Evolutionary conservation across 257 asterid species (phyloP).

Genomic region (Solanum verrucosum): DNA sequence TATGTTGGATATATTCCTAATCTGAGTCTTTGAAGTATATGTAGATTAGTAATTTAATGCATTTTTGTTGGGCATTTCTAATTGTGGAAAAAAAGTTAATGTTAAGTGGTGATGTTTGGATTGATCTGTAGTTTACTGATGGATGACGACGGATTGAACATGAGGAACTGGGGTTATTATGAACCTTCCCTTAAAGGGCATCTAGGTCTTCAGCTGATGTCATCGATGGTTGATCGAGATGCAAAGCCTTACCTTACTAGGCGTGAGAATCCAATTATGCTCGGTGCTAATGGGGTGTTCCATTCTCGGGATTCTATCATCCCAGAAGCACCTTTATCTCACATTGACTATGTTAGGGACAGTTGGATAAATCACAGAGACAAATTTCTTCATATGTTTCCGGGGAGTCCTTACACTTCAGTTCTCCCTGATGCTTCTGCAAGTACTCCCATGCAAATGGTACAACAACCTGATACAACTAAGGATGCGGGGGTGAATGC

Average conservation of each 20-base stretch:
- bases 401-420: slow-evolving; percentile 42
- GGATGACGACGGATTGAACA: slow-evolving; percentile 77
- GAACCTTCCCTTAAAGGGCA: slow-evolving; percentile 64
- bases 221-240: slow-evolving; percentile 65
- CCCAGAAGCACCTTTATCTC: slow-evolving; percentile 46
- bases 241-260: slow-evolving; percentile 55
- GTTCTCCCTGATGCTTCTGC: slow-evolving; percentile 60
- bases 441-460: slow-evolving; percentile 56
- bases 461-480: slow-evolving; percentile 42
- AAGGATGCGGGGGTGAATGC: slow-evolving; percentile 25
- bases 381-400: slow-evolving; percentile 65
- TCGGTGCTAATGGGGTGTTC: slow-evolving; percentile 50
- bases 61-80: slow-evolving; percentile 1
- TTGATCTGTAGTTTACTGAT: slow-evolving; percentile 32
- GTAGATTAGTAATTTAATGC: slow-evolving; percentile 1
- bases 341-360: slow-evolving; percentile 74
- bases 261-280: slow-evolving; percentile 51
- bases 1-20: background rate
- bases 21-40: background rate
- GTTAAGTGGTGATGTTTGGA: slow-evolving; percentile 6
- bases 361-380: slow-evolving; percentile 81
- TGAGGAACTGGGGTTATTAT: slow-evolving; percentile 92
- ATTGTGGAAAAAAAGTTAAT: slow-evolving; percentile 7
- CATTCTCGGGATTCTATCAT: slow-evolving; percentile 53
- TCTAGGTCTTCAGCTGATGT: slow-evolving; percentile 82